Percentiles rank a stretch among this genome's conserved stretches.
Conservation (phyloP, 305 asterid genomes). For the Petunia hybrid region DNA sequence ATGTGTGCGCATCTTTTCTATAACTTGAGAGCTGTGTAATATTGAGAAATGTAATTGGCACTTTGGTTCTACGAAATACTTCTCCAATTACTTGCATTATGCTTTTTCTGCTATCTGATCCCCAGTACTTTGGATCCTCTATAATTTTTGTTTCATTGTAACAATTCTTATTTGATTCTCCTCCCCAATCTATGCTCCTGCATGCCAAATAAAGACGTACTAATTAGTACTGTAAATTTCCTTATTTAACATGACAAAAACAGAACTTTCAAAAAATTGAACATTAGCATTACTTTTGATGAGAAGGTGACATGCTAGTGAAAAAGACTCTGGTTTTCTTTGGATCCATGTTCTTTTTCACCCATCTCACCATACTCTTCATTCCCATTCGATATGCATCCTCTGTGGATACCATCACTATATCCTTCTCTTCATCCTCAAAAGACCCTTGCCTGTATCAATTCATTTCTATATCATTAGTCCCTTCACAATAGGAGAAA, state of each 20-base stretch:
- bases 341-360: slow-evolving; percentile 52
- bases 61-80: slow-evolving; percentile 47
- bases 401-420: slow-evolving; percentile 43
- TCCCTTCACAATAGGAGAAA: background rate
- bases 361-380: slow-evolving; percentile 56
- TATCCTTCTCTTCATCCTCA: slow-evolving; percentile 46
- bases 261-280: background rate
- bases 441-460: slow-evolving; percentile 54
- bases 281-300: slow-evolving; percentile 45
- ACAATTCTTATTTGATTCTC: slow-evolving; percentile 42
- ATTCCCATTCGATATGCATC: slow-evolving; percentile 60
- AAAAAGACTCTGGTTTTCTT: slow-evolving; percentile 51
- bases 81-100: slow-evolving; percentile 52
- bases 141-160: slow-evolving; percentile 49
- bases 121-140: slow-evolving; percentile 50
- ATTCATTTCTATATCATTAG: background rate
- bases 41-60: slow-evolving; percentile 52
- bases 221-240: background rate
- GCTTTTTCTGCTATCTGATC: slow-evolving; percentile 48
- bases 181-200: slow-evolving; percentile 62
- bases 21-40: slow-evolving; percentile 51
- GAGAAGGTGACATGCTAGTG: slow-evolving; percentile 61
- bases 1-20: slow-evolving; percentile 56
- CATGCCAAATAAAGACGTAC: background rate
- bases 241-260: background rate